Base-by-base conservation (phyloP, 2,329 filamentous ascomycete genomes). In the Monascus ruber region DNA sequence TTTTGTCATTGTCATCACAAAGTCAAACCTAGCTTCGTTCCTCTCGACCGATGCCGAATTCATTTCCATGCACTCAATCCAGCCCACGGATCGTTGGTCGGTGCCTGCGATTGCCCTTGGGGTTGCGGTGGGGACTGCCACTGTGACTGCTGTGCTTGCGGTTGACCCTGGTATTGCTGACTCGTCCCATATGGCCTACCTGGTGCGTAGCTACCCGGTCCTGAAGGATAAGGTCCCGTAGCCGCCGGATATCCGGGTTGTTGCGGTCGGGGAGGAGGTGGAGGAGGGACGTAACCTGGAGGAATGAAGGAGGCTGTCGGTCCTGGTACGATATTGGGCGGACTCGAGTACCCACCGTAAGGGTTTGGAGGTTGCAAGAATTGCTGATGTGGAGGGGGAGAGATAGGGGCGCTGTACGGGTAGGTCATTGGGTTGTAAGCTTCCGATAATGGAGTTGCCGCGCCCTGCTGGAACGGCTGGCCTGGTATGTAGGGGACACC, bases 1-100 rank as follows among this genome's bases (percentile, higher is more conserved):
- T 17, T 17, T 17, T 17, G 17, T 3, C 17, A 17, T 17, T 17
- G 17, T 17, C 17, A 17, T 17, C 17, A 17, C 17, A 17, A 17
- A 17, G 17, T 17, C 17, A 17, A 17, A 17, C 17, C 17, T 17
- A 17, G 17, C 17, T 17, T 17, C 17, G 17, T 17, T 17, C 17
- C 17, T 17, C 17, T 17, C 17, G 2, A 17, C 17, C 17, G 17
- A 17, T 17, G 17, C 17, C 17, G 17, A 17, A 17, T 17, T 56
- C 46, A 83, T 58, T 81, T 82, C 80, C 80, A 84, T 34, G 73
- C 74, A 63, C 73, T 81, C 48, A 85, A 58, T 4, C 80, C 81
- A 10, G 79, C 79, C 79, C 79, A 85, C 5, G 80, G 81, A 67
- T 85, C 79, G 44, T 53, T 51, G 8, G 54, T 45, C 33, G 51